These are phyloP conservation scores for Cucumis melo DNA, from an alignment of 306 rosid species.

Conservation along the genomic window DNA sequence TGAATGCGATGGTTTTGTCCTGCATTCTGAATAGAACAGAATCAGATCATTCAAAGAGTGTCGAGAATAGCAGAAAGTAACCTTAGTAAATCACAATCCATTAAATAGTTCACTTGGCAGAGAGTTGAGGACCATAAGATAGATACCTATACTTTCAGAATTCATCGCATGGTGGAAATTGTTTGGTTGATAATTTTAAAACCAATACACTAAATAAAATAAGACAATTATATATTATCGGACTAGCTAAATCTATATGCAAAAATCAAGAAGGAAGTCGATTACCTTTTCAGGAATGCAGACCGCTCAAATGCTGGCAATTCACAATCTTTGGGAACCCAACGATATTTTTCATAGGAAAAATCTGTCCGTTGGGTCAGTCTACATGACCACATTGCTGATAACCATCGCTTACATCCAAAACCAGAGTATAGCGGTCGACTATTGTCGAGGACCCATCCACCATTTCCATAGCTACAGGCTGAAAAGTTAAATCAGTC, in stretches of 20 bases:
- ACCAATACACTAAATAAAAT: neutral
- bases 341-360: constrained; percentile 66
- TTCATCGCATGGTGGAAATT: neutral
- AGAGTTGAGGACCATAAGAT: neutral
- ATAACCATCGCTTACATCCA: constrained; percentile 71
- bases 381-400: constrained; percentile 88
- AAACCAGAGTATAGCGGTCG: constrained; percentile 69
- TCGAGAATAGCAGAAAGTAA: neutral
- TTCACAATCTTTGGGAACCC: constrained; percentile 68
- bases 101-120: neutral
- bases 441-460: constrained; percentile 59
- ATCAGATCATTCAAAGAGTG: neutral
- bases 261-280: neutral
- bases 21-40: constrained; percentile 43
- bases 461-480: constrained; percentile 80
- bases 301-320: constrained; percentile 51
- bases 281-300: constrained; percentile 60
- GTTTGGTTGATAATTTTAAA: neutral
- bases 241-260: neutral
- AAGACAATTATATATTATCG: neutral
- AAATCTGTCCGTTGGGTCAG: constrained; percentile 59
- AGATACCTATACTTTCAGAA: neutral
- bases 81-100: neutral
- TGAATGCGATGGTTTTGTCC: constrained; percentile 74
- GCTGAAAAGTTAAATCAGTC: constrained; percentile 23